phyloP scores from a whole-genome alignment of 2,329 filamentous ascomycete species.

The Talaromyces funiculosus region DNA sequence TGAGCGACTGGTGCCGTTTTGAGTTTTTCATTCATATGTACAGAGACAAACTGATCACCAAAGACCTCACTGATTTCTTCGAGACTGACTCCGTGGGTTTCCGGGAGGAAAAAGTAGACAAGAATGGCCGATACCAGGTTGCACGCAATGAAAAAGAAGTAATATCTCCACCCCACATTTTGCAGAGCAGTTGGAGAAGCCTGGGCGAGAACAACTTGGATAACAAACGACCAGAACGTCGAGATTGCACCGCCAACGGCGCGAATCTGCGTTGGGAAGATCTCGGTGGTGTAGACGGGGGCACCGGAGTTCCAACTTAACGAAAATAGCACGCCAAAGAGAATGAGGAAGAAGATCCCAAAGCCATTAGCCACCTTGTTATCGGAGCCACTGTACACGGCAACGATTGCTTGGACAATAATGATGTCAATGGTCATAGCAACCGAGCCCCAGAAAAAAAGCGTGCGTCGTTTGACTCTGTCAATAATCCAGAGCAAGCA shows the following conservation, averaged over 20 bases:
- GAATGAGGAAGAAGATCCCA: background rate
- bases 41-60: background rate
- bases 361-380: background rate
- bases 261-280: constrained; percentile 17
- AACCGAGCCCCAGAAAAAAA: background rate
- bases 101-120: background rate
- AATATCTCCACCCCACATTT: background rate
- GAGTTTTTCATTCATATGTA: background rate
- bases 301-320: background rate
- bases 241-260: background rate
- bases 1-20: background rate
- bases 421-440: background rate
- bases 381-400: background rate
- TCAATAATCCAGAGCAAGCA: background rate
- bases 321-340: background rate
- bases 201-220: background rate
- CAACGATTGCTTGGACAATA: background rate
- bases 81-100: background rate
- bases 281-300: constrained; percentile 17
- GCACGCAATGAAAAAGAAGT: background rate
- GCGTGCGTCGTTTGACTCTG: background rate
- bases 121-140: background rate
- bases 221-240: background rate
- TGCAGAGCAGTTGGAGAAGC: background rate
- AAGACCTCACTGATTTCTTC: background rate